These are phyloP conservation scores for Leccinum subrobustum DNA, from an alignment of 1,284 basidiomycete species.

Conservation along the genomic window DNA sequence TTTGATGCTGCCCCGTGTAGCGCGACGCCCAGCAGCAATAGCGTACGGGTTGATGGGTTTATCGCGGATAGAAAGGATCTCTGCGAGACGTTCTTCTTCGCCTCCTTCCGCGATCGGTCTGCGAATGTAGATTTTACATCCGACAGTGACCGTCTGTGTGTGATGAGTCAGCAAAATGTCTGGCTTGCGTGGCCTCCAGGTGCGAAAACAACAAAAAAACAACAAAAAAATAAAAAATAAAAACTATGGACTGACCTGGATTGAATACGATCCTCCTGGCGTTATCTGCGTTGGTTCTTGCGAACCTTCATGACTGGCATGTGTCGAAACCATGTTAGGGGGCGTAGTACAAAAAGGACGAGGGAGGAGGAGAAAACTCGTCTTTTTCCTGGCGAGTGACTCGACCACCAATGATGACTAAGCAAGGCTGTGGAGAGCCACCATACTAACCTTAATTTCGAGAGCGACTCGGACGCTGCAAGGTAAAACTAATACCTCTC, in stretches of 20 bases:
- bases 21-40: constrained; percentile 32
- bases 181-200: not conserved
- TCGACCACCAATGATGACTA: constrained; percentile 22
- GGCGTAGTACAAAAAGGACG: not conserved
- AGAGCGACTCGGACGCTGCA: not conserved
- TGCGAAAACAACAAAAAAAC: constrained; percentile 12
- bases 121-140: constrained; percentile 90
- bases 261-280: constrained; percentile 70
- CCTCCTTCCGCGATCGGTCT: constrained; percentile 74
- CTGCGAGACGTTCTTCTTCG: constrained; percentile 86
- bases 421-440: constrained; percentile 12
- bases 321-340: constrained; percentile 31
- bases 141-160: constrained; percentile 78
- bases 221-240: not conserved
- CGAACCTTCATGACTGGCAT: constrained; percentile 40
- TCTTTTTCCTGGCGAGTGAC: constrained; percentile 2
- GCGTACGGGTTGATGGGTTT: constrained; percentile 69
- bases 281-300: constrained; percentile 64
- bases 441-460: not conserved
- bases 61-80: constrained; percentile 90
- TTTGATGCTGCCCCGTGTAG: constrained; percentile 36
- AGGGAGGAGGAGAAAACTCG: constrained; percentile 10
- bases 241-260: constrained; percentile 54
- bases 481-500: not conserved
- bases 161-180: constrained; percentile 26